Evolutionary conservation across 2,329 filamentous ascomycete genomes (phyloP), one percentile per base, ranked within the genome.

Genomic region (Spiromastix sp.): DNA sequence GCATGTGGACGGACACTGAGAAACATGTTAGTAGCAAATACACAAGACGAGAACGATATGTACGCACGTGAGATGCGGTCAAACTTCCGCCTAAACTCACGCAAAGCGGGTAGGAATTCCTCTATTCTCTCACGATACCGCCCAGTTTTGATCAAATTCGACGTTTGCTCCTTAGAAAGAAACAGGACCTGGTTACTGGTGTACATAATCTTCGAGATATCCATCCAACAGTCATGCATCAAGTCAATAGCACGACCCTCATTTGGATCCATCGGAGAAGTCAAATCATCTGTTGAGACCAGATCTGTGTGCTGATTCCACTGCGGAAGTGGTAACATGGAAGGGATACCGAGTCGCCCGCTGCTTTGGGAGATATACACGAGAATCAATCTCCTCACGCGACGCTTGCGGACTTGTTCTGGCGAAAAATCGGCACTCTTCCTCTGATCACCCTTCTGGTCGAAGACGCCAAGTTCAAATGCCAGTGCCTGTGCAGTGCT

Each of bases 311-410:
- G 57, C 35, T 54, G 53, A 13, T 57, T 53, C 58, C 60, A 64
- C 39, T 63, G 57, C 4, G 60, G 55, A 21, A 63, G 48, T 2
- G 87, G 86, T 2, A 94, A 79, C 85, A 95, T 94, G 34, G 85
- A 93, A 0, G 86, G 93, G 67, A 93, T 84, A 2, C 86, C 87
- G 8, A 98, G 71, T 12, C 91, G 78, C 12, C 89, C 91, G 42
- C 86, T 89, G n/a, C 93, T 80, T 59, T 96, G 87, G 1, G 85
- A 89, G 26, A 93, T 76, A 55, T 96, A 96, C 40, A 95, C 85
- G 37, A 94, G 69, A 5, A 98, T 73, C 4, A 96, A 66, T 26
- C 87, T 76, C 50, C 89, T 86, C 49, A 95, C 82, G 41, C 89
- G 83, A 29, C 87, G 75, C 37, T 84, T 75, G 19, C 85, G 77